Conservation (phyloP, 208 protist genomes). For the Crithidia expoeki region DNA sequence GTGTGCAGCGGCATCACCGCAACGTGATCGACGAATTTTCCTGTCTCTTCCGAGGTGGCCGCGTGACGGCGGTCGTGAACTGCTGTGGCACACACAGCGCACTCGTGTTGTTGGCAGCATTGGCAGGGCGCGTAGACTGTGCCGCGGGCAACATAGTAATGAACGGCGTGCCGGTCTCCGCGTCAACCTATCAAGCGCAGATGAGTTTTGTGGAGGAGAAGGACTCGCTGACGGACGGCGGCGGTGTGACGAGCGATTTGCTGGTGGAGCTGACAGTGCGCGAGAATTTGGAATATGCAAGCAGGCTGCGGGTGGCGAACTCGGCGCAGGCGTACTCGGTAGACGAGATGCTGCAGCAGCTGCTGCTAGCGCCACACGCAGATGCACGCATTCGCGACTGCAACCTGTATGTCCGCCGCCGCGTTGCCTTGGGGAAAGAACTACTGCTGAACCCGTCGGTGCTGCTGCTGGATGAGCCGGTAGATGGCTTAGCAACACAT, state of each 20-base stretch:
- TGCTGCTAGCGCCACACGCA: slow-evolving; percentile 39
- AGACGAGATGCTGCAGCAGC: slow-evolving; percentile 46
- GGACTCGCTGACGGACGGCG: slow-evolving; percentile 8
- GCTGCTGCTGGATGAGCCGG: slow-evolving; percentile 53
- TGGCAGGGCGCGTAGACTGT: slow-evolving; percentile 47
- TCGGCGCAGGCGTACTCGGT: slow-evolving; percentile 41
- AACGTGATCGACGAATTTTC: slow-evolving; percentile 48
- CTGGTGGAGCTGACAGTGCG: slow-evolving; percentile 54
- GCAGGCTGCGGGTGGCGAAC: slow-evolving; percentile 47
- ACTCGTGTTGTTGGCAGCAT: slow-evolving; percentile 42
- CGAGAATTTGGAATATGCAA: slow-evolving; percentile 63
- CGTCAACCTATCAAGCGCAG: slow-evolving; percentile 43
- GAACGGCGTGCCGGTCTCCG: slow-evolving; percentile 63
- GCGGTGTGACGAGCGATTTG: slow-evolving; percentile 19
- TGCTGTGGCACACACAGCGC: slow-evolving; percentile 54
- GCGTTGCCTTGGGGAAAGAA: slow-evolving; percentile 58
- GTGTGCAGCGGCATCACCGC: slow-evolving; percentile 22
- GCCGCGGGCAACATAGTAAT: slow-evolving; percentile 45
- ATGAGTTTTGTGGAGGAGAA: slow-evolving; percentile 33
- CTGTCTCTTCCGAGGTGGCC: slow-evolving; percentile 52
- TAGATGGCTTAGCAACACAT: slow-evolving; percentile 61
- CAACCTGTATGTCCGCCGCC: slow-evolving; percentile 50
- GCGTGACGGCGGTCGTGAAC: slow-evolving; percentile 68
- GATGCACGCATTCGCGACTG: slow-evolving; percentile 40
- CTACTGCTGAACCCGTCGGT: slow-evolving; percentile 62